Base-by-base conservation (phyloP, 1,139 yeast genomes). In the Candida dubliniensis region DNA sequence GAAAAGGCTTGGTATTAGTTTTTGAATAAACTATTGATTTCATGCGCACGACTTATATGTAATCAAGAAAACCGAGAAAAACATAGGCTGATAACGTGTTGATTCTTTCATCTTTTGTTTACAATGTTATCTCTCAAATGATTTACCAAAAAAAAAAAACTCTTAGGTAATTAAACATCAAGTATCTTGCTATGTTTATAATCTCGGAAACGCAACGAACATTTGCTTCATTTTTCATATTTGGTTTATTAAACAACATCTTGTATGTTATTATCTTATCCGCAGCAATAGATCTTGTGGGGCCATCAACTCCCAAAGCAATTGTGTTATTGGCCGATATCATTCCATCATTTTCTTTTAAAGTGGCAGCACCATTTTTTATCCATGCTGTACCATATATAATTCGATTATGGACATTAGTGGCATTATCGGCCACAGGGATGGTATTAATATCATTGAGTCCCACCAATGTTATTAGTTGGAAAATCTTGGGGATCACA, bases 221-320 rank as follows among this genome's bases (percentile, higher is more conserved):
- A 2, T 84, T 81, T 53, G 41, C 63, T 0, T 72, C 86, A 8
- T 91, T 91, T 64, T 85, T 95, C 81, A 60, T 84, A 2, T 88
- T 91, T 64, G 99, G 98, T 0, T 75, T 91, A 14, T 70, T 90
- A 40, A 93, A 93, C 65, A 93, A 93, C 60, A 86, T 91, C 6
- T 76, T 91, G 2, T 93, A 91, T 66, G 98, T 91, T 40, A 93
- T 93, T 27, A 90, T 91, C 36, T 70, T 93, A 15, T 84, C 96
- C 0, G 96, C 98, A 0, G 98, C 98, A 2, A 80, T 87, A 34
- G 98, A 93, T 59, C 69, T 93, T 14, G 97, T 91, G 1, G 96
- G 97, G 0, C 78, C 88, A 0, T 57, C 74, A 13, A 78, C 87
- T 0, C 98, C 98, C 11, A 91, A 93, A 61, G 93, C 96, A 0